phyloP scores from a whole-genome alignment of 1,139 yeast genomes.

The Hansenula lynferdii region DNA sequence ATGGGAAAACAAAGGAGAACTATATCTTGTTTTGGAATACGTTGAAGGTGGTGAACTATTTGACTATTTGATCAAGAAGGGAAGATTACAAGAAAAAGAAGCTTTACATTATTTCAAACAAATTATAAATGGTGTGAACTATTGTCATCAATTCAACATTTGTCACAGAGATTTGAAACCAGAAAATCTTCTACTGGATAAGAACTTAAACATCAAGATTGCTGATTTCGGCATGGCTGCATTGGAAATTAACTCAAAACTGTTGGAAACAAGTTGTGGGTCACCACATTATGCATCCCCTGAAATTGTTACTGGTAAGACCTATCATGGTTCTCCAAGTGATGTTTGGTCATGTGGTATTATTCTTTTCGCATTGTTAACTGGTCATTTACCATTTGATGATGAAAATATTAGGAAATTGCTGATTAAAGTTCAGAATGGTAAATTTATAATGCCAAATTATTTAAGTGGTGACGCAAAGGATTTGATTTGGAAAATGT shows the following conservation, averaged over 20 bases:
- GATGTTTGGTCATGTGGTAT: slow-evolving; percentile 99
- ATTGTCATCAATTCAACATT: slow-evolving; percentile 91
- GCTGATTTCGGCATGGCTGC: slow-evolving; percentile 99
- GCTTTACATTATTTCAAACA: slow-evolving; percentile 91
- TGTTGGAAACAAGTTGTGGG: slow-evolving; percentile 94
- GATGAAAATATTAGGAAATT: slow-evolving; percentile 89
- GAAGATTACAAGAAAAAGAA: slow-evolving; percentile 82
- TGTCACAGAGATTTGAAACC: slow-evolving; percentile 97
- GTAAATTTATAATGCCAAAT: slow-evolving; percentile 79
- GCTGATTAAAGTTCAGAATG: slow-evolving; percentile 85
- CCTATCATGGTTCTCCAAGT: slow-evolving; percentile 94
- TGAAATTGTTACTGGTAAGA: slow-evolving; percentile 91
- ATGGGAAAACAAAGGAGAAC: slow-evolving; percentile 95
- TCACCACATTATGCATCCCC: slow-evolving; percentile 99
- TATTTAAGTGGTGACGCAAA: slow-evolving; percentile 78
- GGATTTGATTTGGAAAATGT: slow-evolving; percentile 79
- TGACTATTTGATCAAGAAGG: slow-evolving; percentile 84
- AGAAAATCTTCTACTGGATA: slow-evolving; percentile 84
- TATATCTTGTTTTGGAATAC: slow-evolving; percentile 87
- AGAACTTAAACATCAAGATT: slow-evolving; percentile 83
- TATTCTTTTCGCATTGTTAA: slow-evolving; percentile 83
- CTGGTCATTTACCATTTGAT: slow-evolving; percentile 96
- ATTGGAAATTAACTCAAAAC: slow-evolving; percentile 74
- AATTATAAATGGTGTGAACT: slow-evolving; percentile 85
- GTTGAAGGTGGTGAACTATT: slow-evolving; percentile 97